Percentiles rank a stretch among this genome's conserved stretches.
Evolutionary conservation across 345 rosid species (phyloP).

Genomic region (Aurinia saxatilis): DNA sequence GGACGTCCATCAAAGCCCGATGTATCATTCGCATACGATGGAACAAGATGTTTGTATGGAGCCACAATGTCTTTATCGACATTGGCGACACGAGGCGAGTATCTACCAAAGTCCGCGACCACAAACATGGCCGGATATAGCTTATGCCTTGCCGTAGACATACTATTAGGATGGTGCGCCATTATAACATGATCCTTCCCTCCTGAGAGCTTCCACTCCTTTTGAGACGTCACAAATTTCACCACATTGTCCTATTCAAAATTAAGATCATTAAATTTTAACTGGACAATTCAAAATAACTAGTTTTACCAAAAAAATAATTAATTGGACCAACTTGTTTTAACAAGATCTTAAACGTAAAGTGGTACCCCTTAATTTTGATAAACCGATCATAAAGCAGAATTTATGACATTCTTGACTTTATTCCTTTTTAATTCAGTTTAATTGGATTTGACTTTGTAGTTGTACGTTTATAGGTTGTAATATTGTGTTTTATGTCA

Average conservation of each 20-base stretch:
- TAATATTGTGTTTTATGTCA: too few relatives aligned
- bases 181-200: conserved; percentile 70
- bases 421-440: too few relatives aligned
- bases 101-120: conserved; percentile 89
- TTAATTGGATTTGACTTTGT: too few relatives aligned
- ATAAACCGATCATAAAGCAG: too few relatives aligned
- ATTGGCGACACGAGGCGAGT: conserved; percentile 72
- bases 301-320: too few relatives aligned
- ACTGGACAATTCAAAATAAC: too few relatives aligned
- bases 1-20: conserved; percentile 66
- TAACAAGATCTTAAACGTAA: too few relatives aligned
- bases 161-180: conserved; percentile 97
- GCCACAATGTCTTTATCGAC: conserved; percentile 85
- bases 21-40: conserved; percentile 48
- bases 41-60: conserved; percentile 81
- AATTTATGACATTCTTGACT: too few relatives aligned
- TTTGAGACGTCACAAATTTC: conserved; percentile 41
- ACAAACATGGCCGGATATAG: conserved; percentile 78
- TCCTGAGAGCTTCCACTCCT: conserved; percentile 74
- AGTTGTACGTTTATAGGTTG: too few relatives aligned
- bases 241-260: conserved; percentile 57
- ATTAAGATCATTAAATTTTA: neutral
- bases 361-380: too few relatives aligned
- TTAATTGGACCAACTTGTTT: too few relatives aligned
- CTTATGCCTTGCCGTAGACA: conserved; percentile 69